Conservation (phyloP, 805 yeast genomes). For the Spathaspora girioi region DNA sequence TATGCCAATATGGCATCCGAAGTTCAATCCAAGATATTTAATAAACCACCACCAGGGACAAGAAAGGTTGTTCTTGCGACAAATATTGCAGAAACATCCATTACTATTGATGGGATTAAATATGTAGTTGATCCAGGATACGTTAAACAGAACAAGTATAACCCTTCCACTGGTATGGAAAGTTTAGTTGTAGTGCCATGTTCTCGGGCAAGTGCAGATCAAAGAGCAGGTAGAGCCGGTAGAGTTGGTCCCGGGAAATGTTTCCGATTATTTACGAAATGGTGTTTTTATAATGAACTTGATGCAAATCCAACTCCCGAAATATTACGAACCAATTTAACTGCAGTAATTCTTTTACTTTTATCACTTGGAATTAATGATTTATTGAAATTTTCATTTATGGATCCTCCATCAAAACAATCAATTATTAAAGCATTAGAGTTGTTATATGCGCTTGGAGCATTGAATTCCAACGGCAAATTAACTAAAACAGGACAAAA, state of each 20-base stretch:
- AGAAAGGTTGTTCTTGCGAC: slow-evolving; percentile 93
- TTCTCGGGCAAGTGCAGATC: slow-evolving; percentile 44
- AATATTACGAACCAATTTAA: slow-evolving; percentile 78
- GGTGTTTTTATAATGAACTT: slow-evolving; percentile 75
- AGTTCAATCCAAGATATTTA: slow-evolving; percentile 75
- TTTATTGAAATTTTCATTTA: slow-evolving; percentile 75
- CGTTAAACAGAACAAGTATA: slow-evolving; percentile 42
- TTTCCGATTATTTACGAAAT: slow-evolving; percentile 80
- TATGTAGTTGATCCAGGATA: slow-evolving; percentile 45
- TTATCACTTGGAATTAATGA: slow-evolving; percentile 85
- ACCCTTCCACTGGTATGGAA: slow-evolving; percentile 42
- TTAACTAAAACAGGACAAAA: slow-evolving; percentile 73
- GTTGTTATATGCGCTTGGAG: slow-evolving; percentile 81
- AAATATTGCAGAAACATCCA: slow-evolving; percentile 66
- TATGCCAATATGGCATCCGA: slow-evolving; percentile 91
- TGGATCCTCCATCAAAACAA: slow-evolving; percentile 83
- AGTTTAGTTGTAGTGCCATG: slow-evolving; percentile 44
- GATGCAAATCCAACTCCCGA: slow-evolving; percentile 85
- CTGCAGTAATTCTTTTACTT: slow-evolving; percentile 70
- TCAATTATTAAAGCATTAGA: slow-evolving; percentile 74
- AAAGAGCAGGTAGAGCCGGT: slow-evolving; percentile 47
- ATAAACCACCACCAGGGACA: slow-evolving; percentile 74
- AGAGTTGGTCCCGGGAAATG: slow-evolving; percentile 47
- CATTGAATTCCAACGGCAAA: slow-evolving; percentile 74
- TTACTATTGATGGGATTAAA: slow-evolving; percentile 41